A percentile compares a stretch with the other conserved stretches of the same genome.
Evolutionary conservation across 2,329 filamentous ascomycete species (phyloP).

Genomic region (Botrytis aclada): DNA sequence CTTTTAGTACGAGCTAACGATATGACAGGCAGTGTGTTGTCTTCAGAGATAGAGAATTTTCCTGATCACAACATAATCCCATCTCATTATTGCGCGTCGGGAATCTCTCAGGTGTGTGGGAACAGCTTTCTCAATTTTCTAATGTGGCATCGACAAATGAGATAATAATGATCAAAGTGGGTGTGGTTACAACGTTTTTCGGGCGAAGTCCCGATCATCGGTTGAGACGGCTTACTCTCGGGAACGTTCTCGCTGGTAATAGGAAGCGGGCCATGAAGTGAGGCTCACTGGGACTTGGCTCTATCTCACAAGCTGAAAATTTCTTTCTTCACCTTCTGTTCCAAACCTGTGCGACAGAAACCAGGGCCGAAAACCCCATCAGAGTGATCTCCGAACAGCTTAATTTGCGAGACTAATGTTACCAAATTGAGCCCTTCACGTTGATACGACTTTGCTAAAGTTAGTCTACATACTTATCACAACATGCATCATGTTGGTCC

Average conservation of each 20-base stretch:
- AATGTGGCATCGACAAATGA: too few relatives aligned
- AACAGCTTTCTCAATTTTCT: not conserved
- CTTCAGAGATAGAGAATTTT: too few relatives aligned
- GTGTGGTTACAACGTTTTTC: not conserved
- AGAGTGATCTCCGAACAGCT: not conserved
- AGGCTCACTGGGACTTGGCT: not conserved
- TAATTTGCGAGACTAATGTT: not conserved
- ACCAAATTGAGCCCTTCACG: rapidly evolving
- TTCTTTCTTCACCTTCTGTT: not conserved
- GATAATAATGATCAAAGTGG: too few relatives aligned
- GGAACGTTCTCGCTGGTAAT: rapidly evolving
- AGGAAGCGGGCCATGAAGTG: not conserved
- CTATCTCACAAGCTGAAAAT: not conserved
- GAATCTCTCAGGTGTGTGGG: not conserved
- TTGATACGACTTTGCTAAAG: not conserved
- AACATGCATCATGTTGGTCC: not conserved
- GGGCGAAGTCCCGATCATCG: not conserved
- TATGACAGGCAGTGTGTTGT: not conserved
- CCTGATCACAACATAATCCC: not conserved
- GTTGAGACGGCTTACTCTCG: not conserved
- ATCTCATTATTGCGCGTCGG: not conserved
- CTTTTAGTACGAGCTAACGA: not conserved
- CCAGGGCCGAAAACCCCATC: not conserved
- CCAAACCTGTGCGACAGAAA: not conserved
- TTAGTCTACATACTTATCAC: too few relatives aligned